Conservation (phyloP, 768 basidiomycete genomes). For the Baorangia bicolor region DNA sequence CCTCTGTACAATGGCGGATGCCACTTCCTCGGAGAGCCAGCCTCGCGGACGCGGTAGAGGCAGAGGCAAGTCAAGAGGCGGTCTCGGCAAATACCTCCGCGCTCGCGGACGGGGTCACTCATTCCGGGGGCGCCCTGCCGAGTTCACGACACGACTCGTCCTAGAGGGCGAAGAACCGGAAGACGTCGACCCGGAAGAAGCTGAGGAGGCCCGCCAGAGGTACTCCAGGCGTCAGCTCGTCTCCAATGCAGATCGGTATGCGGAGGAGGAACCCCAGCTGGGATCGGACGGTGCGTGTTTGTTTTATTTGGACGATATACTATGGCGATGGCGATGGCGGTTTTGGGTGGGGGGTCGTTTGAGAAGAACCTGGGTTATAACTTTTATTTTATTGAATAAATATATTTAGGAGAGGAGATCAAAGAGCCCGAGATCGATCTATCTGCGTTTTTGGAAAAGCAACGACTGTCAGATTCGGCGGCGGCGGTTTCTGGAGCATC, state of each 20-base stretch:
- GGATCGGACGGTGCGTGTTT: slow-evolving; percentile 62
- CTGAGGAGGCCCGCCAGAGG: slow-evolving; percentile 46
- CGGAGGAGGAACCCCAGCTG: slow-evolving; percentile 65
- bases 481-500: slow-evolving; percentile 4
- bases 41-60: slow-evolving; percentile 43
- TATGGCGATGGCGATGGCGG: background rate
- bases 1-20: slow-evolving; percentile 12
- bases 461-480: slow-evolving; percentile 45
- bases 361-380: background rate
- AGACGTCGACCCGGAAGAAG: slow-evolving; percentile 43
- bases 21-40: slow-evolving; percentile 8
- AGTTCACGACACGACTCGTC: slow-evolving; percentile 58
- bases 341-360: background rate
- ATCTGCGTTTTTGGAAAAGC: slow-evolving; percentile 62
- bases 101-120: slow-evolving; percentile 65
- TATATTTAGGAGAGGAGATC: slow-evolving; percentile 64
- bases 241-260: slow-evolving; percentile 74
- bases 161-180: slow-evolving; percentile 55
- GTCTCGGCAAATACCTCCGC: slow-evolving; percentile 71
- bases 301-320: background rate
- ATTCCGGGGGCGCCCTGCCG: slow-evolving; percentile 61
- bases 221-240: slow-evolving; percentile 59
- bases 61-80: slow-evolving; percentile 60
- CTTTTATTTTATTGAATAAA: background rate
- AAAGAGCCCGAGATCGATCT: slow-evolving; percentile 75